Percentiles rank a stretch among this genome's conserved stretches.
phyloP scores from a whole-genome alignment of 1,284 basidiomycete species.

The Exobasidium cylindrosporum region DNA sequence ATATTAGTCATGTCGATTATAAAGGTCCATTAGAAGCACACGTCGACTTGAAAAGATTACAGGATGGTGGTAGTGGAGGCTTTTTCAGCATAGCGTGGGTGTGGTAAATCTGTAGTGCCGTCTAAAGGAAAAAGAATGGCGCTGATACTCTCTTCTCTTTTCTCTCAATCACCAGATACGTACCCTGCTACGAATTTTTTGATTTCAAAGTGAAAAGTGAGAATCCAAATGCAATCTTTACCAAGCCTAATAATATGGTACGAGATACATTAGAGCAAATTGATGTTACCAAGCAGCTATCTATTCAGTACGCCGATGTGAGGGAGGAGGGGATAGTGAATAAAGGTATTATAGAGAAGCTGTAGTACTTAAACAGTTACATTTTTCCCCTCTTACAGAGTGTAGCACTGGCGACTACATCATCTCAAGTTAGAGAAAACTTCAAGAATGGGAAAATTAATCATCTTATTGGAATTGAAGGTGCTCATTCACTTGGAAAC shows the following conservation, averaged over 20 bases:
- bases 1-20: slow-evolving; percentile 9
- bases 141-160: neutral
- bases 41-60: slow-evolving; percentile 3
- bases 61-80: slow-evolving; percentile 8
- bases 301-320: neutral
- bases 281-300: slow-evolving; percentile 14
- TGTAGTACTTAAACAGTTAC: too few relatives aligned
- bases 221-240: slow-evolving; percentile 2
- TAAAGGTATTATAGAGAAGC: too few relatives aligned
- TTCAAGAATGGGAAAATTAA: slow-evolving; percentile 66
- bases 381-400: slow-evolving; percentile 8
- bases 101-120: too few relatives aligned
- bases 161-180: neutral
- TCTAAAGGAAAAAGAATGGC: neutral
- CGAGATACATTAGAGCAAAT: slow-evolving; percentile 19
- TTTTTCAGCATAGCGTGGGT: slow-evolving; percentile 15
- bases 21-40: neutral
- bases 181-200: neutral
- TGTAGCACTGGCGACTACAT: slow-evolving; percentile 17
- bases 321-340: too few relatives aligned
- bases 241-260: slow-evolving; percentile 8
- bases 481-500: slow-evolving; percentile 22
- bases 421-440: slow-evolving; percentile 6
- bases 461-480: slow-evolving; percentile 23
- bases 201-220: neutral